These are phyloP conservation scores for Periglandula ipomoeae DNA, from an alignment of 2,329 filamentous ascomycete genomes.

Conservation along the genomic window DNA sequence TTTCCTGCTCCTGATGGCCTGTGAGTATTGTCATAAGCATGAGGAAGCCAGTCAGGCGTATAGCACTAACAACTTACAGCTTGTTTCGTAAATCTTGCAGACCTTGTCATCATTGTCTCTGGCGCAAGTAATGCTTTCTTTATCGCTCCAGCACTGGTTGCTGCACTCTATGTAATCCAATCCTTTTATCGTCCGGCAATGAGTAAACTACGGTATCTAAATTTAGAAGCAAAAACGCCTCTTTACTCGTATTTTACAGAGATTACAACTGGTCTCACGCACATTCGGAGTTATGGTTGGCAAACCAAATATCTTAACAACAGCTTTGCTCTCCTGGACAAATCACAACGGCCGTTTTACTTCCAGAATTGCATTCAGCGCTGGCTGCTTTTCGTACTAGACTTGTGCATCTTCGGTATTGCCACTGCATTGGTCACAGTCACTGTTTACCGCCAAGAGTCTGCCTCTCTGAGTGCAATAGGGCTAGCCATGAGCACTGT, in stretches of 20 bases:
- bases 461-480: constrained; percentile 15
- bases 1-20: background rate
- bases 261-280: constrained; percentile 12
- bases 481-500: background rate
- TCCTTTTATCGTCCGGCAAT: constrained; percentile 13
- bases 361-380: constrained; percentile 38
- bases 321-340: constrained; percentile 22
- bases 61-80: background rate
- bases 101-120: background rate
- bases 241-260: constrained; percentile 13
- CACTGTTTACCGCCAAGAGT: constrained; percentile 15
- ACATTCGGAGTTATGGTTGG: constrained; percentile 25
- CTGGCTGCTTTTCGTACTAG: constrained; percentile 39
- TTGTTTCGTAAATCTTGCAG: background rate
- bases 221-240: constrained; percentile 9
- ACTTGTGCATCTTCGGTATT: constrained; percentile 34
- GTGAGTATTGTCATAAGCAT: background rate
- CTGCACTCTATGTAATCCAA: constrained; percentile 9
- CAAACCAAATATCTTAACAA: constrained; percentile 8
- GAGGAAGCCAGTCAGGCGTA: no score
- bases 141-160: background rate
- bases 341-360: constrained; percentile 22
- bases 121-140: background rate
- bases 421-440: constrained; percentile 35
- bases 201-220: constrained; percentile 6